A percentile compares a stretch with the other conserved stretches of the same genome.
These are phyloP conservation scores for Schwanniomyces yamadae DNA, from an alignment of 805 yeast species.

Conservation along the genomic window DNA sequence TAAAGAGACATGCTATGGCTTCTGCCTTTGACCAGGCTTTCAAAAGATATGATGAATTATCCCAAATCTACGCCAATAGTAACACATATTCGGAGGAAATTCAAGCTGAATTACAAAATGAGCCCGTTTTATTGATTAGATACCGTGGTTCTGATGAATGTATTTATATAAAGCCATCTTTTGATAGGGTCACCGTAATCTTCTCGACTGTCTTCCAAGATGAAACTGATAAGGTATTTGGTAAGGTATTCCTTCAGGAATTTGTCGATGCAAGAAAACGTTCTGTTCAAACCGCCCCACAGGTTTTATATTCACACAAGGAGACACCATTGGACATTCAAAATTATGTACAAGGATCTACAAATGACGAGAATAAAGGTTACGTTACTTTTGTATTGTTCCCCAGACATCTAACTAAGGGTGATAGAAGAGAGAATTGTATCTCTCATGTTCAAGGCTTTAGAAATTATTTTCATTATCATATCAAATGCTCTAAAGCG, in stretches of 20 bases:
- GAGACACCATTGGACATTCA: constrained; percentile 87
- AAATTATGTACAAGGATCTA: constrained; percentile 32
- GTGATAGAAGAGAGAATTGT: constrained; percentile 75
- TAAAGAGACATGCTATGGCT: constrained; percentile 86
- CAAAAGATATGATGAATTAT: constrained; percentile 67
- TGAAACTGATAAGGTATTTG: constrained; percentile 91
- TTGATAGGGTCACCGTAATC: constrained; percentile 94
- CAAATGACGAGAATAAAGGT: constrained; percentile 45
- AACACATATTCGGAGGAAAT: constrained; percentile 45
- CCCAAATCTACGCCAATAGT: constrained; percentile 43
- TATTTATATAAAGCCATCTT: constrained; percentile 85
- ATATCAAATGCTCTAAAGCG: constrained; percentile 97
- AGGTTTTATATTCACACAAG: constrained; percentile 83
- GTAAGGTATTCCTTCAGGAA: constrained; percentile 87
- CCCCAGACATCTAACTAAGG: constrained; percentile 69
- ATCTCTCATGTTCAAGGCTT: constrained; percentile 89
- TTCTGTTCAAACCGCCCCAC: constrained; percentile 97
- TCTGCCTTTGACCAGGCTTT: constrained; percentile 92
- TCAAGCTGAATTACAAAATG: constrained; percentile 45
- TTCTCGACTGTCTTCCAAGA: constrained; percentile 94
- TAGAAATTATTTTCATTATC: constrained; percentile 97
- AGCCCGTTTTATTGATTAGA: constrained; percentile 65
- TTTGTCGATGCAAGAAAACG: constrained; percentile 95
- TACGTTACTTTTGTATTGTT: constrained; percentile 71
- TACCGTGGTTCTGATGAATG: constrained; percentile 88